Conservation (phyloP, 192 early-diverging fungal species). For the Entomortierella beljakovae region DNA sequence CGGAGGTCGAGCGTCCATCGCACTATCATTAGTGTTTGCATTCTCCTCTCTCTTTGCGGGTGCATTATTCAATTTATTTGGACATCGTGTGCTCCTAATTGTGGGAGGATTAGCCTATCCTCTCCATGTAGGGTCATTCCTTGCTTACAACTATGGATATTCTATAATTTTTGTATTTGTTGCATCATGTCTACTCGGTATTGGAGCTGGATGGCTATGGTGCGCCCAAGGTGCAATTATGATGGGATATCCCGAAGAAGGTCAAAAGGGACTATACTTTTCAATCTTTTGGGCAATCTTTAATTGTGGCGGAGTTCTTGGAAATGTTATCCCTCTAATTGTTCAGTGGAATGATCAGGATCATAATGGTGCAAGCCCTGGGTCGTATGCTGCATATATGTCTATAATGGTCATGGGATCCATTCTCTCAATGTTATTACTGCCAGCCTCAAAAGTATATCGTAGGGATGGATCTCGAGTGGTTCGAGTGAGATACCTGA, state of each 20-base stretch:
- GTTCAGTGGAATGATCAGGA: slow-evolving; percentile 67
- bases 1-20: slow-evolving; percentile 76
- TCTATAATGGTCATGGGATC: slow-evolving; percentile 71
- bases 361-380: slow-evolving; percentile 62
- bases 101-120: slow-evolving; percentile 75
- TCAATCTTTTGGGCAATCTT: slow-evolving; percentile 89
- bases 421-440: slow-evolving; percentile 61
- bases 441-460: slow-evolving; percentile 63
- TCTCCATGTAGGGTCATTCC: slow-evolving; percentile 79
- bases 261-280: slow-evolving; percentile 80
- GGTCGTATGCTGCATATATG: slow-evolving; percentile 78
- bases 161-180: slow-evolving; percentile 69
- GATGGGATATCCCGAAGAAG: slow-evolving; percentile 60
- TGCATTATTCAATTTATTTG: slow-evolving; percentile 78
- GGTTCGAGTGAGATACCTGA: slow-evolving; percentile 71
- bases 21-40: slow-evolving; percentile 79
- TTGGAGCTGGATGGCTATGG: slow-evolving; percentile 79
- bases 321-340: slow-evolving; percentile 75
- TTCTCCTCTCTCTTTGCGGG: slow-evolving; percentile 79
- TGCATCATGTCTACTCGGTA: slow-evolving; percentile 80
- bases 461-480: slow-evolving; percentile 75
- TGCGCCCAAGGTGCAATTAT: slow-evolving; percentile 84
- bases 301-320: slow-evolving; percentile 79
- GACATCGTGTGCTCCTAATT: slow-evolving; percentile 71
- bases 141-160: slow-evolving; percentile 68